A percentile compares a stretch with the other conserved stretches of the same genome.
Evolutionary conservation across 768 basidiomycete genomes (phyloP).

Genomic region (Lactarius tabidus): DNA sequence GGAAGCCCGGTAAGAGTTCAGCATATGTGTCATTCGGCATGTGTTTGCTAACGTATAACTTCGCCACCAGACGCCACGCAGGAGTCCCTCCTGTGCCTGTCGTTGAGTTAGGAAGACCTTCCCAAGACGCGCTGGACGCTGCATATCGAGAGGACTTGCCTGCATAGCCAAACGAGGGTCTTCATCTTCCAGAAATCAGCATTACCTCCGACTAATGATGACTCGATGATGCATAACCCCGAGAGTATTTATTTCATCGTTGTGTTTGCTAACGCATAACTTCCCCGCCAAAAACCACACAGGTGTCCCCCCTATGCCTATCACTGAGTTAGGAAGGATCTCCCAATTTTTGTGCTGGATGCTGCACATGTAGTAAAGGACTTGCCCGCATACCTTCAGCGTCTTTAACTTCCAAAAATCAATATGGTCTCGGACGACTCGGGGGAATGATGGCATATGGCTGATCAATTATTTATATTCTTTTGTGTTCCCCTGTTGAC

Average conservation of each 20-base stretch:
- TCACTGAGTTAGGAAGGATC: too few species aligned
- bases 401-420: too few species aligned
- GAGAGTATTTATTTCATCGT: not conserved
- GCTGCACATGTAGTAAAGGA: too few species aligned
- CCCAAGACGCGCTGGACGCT: not conserved
- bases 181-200: not conserved
- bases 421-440: too few species aligned
- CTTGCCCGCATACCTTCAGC: too few species aligned
- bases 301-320: too few species aligned
- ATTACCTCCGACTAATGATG: not conserved
- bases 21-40: not conserved
- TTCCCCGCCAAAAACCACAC: too few species aligned
- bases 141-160: not conserved
- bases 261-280: not conserved
- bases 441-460: too few species aligned
- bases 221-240: too few species aligned
- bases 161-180: not conserved
- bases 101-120: not conserved
- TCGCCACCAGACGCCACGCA: slow-evolving; percentile 1
- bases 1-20: not conserved
- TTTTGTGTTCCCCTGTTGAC: too few species aligned
- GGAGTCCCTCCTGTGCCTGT: not conserved
- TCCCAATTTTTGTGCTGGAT: not conserved
- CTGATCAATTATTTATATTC: too few species aligned
- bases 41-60: not conserved